Percentiles rank a stretch among this genome's conserved stretches.
phyloP scores from a whole-genome alignment of 306 rosid genomes.

The Cicer pinnatifidum region DNA sequence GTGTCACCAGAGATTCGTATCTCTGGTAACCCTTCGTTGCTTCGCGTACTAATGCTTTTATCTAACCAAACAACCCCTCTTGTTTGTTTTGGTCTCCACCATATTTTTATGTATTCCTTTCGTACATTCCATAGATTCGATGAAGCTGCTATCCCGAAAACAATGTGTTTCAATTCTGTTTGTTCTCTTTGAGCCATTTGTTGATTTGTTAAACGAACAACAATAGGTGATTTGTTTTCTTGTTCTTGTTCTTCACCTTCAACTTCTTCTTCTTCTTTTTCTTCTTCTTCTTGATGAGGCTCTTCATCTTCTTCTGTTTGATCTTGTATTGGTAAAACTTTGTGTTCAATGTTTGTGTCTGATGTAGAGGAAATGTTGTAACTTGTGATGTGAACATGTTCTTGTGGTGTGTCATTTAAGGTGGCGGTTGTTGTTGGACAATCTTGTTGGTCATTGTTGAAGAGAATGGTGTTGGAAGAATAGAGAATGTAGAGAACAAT shows the following conservation, averaged over 20 bases:
- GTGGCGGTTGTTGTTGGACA: slow-evolving; percentile 49
- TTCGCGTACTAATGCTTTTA: slow-evolving; percentile 41
- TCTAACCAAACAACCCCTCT: slow-evolving; percentile 93
- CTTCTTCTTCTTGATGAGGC: neutral
- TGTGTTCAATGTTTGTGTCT: neutral
- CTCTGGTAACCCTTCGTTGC: slow-evolving; percentile 65
- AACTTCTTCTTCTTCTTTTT: neutral
- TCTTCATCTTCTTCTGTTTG: neutral
- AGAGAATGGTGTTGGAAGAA: slow-evolving; percentile 64
- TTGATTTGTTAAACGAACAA: slow-evolving; percentile 33
- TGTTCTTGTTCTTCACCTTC: neutral
- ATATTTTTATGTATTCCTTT: slow-evolving; percentile 78
- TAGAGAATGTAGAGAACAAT: slow-evolving; percentile 60
- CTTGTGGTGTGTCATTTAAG: slow-evolving; percentile 36
- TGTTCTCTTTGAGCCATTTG: slow-evolving; percentile 42
- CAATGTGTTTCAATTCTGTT: slow-evolving; percentile 69
- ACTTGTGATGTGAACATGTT: slow-evolving; percentile 45
- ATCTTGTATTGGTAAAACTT: neutral
- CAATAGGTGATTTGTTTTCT: slow-evolving; percentile 30
- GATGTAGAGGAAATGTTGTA: slow-evolving; percentile 44
- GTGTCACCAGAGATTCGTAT: slow-evolving; percentile 71
- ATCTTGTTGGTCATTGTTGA: slow-evolving; percentile 50
- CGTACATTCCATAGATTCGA: slow-evolving; percentile 69
- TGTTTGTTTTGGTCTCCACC: slow-evolving; percentile 86
- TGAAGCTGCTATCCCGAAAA: slow-evolving; percentile 87